These are phyloP conservation scores for Colletotrichum kahawae DNA, from an alignment of 2,329 filamentous ascomycete genomes.

Conservation along the genomic window DNA sequence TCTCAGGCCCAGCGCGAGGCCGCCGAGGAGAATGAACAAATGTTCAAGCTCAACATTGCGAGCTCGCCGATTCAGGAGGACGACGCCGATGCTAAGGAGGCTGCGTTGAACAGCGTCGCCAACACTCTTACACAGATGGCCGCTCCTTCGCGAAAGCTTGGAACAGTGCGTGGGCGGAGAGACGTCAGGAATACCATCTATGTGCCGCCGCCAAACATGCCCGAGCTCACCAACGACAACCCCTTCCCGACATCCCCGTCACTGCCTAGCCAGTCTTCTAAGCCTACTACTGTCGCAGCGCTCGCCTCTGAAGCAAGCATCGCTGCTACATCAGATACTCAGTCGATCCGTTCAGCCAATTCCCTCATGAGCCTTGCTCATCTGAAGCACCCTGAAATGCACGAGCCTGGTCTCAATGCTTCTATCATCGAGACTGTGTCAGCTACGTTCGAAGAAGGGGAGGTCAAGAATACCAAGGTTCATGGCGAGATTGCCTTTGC, in stretches of 20 bases:
- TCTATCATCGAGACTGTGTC: constrained; percentile 94
- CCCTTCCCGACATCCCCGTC: constrained; percentile 42
- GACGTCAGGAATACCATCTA: constrained; percentile 94
- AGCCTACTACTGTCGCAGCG: constrained; percentile 55
- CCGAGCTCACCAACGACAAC: constrained; percentile 38
- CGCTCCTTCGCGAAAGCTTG: constrained; percentile 70
- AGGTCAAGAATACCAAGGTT: constrained; percentile 73
- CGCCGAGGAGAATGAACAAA: constrained; percentile 64
- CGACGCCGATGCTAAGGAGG: constrained; percentile 74
- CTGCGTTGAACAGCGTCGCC: constrained; percentile 76
- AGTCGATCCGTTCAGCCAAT: constrained; percentile 88
- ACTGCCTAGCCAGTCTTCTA: constrained; percentile 36
- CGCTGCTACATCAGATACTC: constrained; percentile 75
- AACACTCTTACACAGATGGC: constrained; percentile 71
- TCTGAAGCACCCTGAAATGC: constrained; percentile 82
- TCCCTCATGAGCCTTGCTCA: constrained; percentile 74
- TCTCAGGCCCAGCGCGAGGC: constrained; percentile 76
- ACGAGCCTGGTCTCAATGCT: constrained; percentile 79
- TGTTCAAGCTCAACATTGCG: constrained; percentile 81
- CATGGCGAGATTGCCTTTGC: constrained; percentile 89
- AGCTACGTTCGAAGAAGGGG: constrained; percentile 78
- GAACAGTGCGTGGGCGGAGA: constrained; percentile 84
- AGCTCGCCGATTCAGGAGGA: constrained; percentile 80
- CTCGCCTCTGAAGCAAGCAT: constrained; percentile 68
- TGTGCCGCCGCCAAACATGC: constrained; percentile 56